phyloP scores from a whole-genome alignment of 106 monocot species.

The Allium cepa region DNA sequence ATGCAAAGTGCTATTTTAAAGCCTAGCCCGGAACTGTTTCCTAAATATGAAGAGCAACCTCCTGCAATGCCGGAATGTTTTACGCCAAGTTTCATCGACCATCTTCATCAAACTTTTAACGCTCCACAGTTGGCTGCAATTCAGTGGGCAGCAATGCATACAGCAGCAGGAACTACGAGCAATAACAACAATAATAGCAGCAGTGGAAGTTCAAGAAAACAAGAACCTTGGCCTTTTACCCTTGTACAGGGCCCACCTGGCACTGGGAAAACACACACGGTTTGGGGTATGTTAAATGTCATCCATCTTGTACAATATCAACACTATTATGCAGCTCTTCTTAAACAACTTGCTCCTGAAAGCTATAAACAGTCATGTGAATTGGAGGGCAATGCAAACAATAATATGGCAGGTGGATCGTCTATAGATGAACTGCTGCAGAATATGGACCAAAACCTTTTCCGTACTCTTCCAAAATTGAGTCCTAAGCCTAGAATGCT shows the following conservation, averaged over 20 bases:
- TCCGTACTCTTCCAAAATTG: constrained; percentile 90
- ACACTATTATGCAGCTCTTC: constrained; percentile 84
- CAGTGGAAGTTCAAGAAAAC: constrained; percentile 38
- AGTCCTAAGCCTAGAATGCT: constrained; percentile 98
- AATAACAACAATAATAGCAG: too few relatives aligned
- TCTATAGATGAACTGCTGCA: constrained; percentile 88
- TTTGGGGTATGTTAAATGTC: constrained; percentile 99
- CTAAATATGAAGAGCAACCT: constrained; percentile 83
- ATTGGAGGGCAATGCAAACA: not conserved
- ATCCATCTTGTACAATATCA: constrained; percentile 99
- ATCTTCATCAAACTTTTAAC: constrained; percentile 82
- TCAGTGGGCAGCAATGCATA: constrained; percentile 99
- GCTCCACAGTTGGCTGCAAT: constrained; percentile 83
- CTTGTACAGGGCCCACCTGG: constrained; percentile 98
- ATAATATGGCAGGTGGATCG: constrained; percentile 37
- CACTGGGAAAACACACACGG: constrained; percentile 97
- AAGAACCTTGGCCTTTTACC: constrained; percentile 97
- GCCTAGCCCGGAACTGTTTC: constrained; percentile 90
- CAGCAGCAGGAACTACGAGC: constrained; percentile 68
- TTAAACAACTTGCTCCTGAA: constrained; percentile 98
- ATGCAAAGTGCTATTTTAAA: constrained; percentile 97
- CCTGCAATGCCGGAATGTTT: constrained; percentile 96
- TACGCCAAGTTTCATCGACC: constrained; percentile 79
- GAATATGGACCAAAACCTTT: constrained; percentile 91
- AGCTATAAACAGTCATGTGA: constrained; percentile 76